Conservation (phyloP, 768 basidiomycete species). For the Tulasnella sp. region DNA sequence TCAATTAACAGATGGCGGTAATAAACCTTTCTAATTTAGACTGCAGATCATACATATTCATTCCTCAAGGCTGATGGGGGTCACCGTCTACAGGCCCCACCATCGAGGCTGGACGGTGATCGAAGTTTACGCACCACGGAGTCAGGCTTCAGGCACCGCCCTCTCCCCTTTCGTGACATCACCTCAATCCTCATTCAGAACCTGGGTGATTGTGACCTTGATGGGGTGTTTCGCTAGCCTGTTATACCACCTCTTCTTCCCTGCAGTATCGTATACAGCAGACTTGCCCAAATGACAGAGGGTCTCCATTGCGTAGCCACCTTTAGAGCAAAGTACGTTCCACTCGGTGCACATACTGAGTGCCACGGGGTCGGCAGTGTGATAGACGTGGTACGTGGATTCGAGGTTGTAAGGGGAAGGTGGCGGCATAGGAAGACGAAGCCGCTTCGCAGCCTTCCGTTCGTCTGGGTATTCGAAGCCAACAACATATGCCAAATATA, state of each 20-base stretch:
- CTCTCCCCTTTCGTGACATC: conserved; percentile 57
- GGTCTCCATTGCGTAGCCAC: conserved; percentile 81
- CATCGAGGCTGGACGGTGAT: neutral
- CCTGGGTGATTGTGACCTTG: conserved; percentile 61
- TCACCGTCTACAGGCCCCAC: neutral
- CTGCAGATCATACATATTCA: neutral
- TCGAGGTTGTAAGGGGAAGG: conserved; percentile 30
- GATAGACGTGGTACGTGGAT: conserved; percentile 62
- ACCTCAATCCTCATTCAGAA: conserved; percentile 71
- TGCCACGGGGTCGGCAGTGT: conserved; percentile 91
- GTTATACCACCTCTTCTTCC: conserved; percentile 72
- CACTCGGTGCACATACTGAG: conserved; percentile 79
- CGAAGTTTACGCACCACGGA: conserved; percentile 50
- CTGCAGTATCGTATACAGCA: conserved; percentile 81
- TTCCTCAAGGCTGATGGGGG: neutral
- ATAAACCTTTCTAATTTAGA: neutral
- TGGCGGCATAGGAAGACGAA: too few relatives aligned
- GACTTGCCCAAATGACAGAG: conserved; percentile 84
- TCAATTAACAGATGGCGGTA: neutral
- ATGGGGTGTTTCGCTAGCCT: conserved; percentile 69
- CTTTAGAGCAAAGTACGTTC: conserved; percentile 71
- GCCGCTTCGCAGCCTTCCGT: neutral
- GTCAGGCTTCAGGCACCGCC: conserved; percentile 50
- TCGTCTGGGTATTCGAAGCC: neutral
- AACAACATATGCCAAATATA: neutral